These are phyloP conservation scores for Dioscorea alata DNA, from an alignment of 106 monocot genomes.

Conservation along the genomic window DNA sequence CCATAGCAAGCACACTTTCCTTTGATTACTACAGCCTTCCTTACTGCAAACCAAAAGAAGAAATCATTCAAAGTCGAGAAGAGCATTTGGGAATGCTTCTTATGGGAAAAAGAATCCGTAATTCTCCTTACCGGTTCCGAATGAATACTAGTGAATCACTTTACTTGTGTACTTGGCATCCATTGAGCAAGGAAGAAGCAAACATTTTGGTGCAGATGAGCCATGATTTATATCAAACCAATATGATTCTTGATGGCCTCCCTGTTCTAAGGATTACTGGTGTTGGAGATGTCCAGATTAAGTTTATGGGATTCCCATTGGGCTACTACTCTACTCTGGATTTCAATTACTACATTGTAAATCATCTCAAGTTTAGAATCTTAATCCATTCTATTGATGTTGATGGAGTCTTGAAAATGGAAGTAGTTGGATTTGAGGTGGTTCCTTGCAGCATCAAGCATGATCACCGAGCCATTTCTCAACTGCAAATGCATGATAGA, in stretches of 20 bases:
- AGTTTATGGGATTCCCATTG: conserved; percentile 53
- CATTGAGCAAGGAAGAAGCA: conserved; percentile 40
- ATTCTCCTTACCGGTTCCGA: conserved; percentile 8
- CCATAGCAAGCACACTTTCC: background rate
- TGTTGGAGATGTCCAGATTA: conserved; percentile 23
- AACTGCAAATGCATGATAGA: conserved; percentile 38
- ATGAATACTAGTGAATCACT: conserved; percentile 51
- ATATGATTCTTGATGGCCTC: conserved; percentile 65
- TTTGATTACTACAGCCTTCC: conserved; percentile 7
- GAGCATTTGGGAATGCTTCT: background rate
- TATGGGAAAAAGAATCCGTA: background rate
- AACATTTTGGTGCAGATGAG: conserved; percentile 43
- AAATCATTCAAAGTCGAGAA: too few species aligned
- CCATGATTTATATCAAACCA: conserved; percentile 49
- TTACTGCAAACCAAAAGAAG: conserved; percentile 8
- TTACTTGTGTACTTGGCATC: conserved; percentile 42
- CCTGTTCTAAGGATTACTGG: conserved; percentile 33
- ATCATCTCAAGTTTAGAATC: conserved; percentile 53
- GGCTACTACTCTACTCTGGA: conserved; percentile 25
- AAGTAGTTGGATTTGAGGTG: conserved; percentile 55
- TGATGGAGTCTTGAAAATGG: conserved; percentile 23
- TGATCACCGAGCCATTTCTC: conserved; percentile 16
- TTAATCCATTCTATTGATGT: conserved; percentile 37
- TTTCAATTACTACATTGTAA: conserved; percentile 26
- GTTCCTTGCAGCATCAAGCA: conserved; percentile 50